Evolutionary conservation across 2,329 filamentous ascomycete genomes (phyloP).

Genomic region (Raffaelea ambrosiae): DNA sequence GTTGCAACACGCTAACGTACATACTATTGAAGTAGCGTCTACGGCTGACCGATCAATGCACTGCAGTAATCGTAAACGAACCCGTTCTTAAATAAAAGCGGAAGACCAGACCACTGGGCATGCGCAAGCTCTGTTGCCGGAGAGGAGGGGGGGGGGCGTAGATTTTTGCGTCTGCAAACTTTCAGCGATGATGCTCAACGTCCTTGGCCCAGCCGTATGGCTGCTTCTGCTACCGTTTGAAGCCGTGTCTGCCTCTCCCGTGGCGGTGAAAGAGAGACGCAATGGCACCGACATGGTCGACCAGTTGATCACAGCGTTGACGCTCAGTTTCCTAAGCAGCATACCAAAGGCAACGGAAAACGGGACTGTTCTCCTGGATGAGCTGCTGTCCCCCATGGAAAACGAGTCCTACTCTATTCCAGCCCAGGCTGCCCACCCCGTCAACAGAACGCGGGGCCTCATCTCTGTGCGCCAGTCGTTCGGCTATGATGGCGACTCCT

Average conservation of each 20-base stretch:
- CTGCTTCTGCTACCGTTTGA: too few relatives aligned
- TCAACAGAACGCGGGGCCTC: not conserved
- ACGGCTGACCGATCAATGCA: too few relatives aligned
- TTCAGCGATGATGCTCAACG: too few relatives aligned
- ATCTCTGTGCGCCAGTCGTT: not conserved
- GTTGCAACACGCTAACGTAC: too few relatives aligned
- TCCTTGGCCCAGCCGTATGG: too few relatives aligned
- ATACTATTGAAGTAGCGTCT: too few relatives aligned
- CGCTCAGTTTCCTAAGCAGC: not conserved
- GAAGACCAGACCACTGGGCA: too few relatives aligned
- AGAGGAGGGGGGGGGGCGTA: too few relatives aligned
- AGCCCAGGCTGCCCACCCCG: not conserved
- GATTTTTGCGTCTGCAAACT: too few relatives aligned
- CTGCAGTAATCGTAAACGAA: too few relatives aligned
- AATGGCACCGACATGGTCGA: not conserved
- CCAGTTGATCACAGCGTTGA: not conserved
- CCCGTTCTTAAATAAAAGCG: too few relatives aligned
- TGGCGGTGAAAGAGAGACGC: not conserved
- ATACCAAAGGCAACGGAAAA: not conserved
- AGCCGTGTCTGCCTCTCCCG: not conserved
- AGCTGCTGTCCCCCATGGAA: not conserved
- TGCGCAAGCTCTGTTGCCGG: too few relatives aligned
- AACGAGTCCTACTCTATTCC: not conserved
- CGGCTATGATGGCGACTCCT: not conserved
- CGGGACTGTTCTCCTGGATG: not conserved